phyloP scores from a whole-genome alignment of 75 land plant species.

The Sequoia sempervirens region DNA sequence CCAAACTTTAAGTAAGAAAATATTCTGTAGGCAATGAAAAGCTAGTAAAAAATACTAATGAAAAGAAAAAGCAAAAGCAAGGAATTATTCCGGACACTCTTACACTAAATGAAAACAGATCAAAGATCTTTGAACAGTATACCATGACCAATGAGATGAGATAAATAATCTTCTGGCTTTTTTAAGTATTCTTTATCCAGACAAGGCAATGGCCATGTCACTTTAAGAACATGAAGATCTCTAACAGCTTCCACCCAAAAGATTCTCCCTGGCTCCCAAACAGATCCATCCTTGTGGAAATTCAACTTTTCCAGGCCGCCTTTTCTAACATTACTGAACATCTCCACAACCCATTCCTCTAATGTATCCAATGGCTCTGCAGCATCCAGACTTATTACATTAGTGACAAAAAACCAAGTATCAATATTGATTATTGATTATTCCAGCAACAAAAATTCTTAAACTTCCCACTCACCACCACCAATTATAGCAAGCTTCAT shows the following conservation, averaged over 20 bases:
- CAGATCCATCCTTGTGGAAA: constrained; percentile 35
- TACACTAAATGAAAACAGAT: not conserved
- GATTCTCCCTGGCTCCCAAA: constrained; percentile 84
- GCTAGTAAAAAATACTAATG: not conserved
- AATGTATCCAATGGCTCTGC: constrained; percentile 11
- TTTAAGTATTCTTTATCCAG: constrained; percentile 67
- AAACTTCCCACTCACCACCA: constrained; percentile 64
- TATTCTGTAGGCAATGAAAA: not conserved
- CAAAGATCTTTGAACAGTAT: constrained; percentile 1
- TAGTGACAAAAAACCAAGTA: not conserved
- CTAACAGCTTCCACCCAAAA: constrained; percentile 77
- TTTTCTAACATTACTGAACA: constrained; percentile 57
- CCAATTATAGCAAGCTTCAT: constrained; percentile 96
- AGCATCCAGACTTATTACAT: not conserved
- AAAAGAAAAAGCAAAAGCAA: not conserved
- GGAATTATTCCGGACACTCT: not conserved
- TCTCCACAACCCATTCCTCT: constrained; percentile 81
- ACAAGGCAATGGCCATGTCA: constrained; percentile 90
- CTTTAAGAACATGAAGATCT: constrained; percentile 69
- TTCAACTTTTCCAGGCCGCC: constrained; percentile 26
- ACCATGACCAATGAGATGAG: constrained; percentile 98
- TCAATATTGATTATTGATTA: not conserved
- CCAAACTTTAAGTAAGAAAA: not conserved
- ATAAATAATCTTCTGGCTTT: constrained; percentile 89
- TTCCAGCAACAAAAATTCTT: not conserved